Conservation (phyloP, 345 rosid genomes). For the Pistacia integerrima region DNA sequence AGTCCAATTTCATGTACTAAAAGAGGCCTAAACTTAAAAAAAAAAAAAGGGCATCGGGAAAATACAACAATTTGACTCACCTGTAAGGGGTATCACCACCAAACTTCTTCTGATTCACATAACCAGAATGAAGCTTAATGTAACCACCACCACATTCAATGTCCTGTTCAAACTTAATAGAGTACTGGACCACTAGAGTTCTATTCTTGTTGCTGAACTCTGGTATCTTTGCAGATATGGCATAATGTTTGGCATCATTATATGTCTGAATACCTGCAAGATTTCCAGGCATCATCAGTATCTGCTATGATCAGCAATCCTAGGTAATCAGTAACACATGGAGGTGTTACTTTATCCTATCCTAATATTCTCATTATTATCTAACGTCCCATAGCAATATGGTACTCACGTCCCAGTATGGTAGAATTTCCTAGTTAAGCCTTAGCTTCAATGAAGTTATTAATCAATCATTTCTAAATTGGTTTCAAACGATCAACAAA, state of each 20-base stretch:
- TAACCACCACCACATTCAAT: constrained; percentile 98
- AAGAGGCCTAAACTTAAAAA: no score
- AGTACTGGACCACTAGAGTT: constrained; percentile 87
- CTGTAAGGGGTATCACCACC: constrained; percentile 99
- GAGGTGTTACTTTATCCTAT: no score
- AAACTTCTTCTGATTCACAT: constrained; percentile 93
- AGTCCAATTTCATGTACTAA: no score
- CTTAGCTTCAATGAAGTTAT: no score
- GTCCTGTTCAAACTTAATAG: constrained; percentile 84
- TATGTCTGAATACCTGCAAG: constrained; percentile 81
- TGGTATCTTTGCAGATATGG: constrained; percentile 86
- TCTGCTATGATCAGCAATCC: constrained; percentile 3
- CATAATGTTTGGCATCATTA: constrained; percentile 81
- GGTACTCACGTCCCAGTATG: no score
- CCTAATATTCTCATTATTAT: no score
- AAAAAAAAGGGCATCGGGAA: background rate
- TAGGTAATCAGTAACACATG: no score
- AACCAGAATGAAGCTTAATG: constrained; percentile 92
- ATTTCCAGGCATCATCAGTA: constrained; percentile 9
- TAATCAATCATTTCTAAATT: no score
- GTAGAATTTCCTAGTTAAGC: no score
- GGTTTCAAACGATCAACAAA: background rate
- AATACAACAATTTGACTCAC: constrained; percentile 33
- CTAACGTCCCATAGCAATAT: no score
- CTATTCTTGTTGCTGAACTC: constrained; percentile 85